Conservation (phyloP, 2,329 filamentous ascomycete species). For the Hypoxylon sp. region DNA sequence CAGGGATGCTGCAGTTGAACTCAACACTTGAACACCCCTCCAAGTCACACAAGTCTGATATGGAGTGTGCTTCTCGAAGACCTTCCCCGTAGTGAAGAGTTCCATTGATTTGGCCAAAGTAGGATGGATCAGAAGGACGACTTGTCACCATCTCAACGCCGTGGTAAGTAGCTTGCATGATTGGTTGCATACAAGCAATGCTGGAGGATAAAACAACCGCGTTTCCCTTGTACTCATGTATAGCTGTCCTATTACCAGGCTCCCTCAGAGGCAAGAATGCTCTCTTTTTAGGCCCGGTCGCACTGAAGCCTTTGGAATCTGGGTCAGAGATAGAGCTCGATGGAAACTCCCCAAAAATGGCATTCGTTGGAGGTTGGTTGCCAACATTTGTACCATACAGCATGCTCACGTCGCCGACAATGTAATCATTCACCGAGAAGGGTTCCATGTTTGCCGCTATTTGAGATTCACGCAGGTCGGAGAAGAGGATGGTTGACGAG, state of each 20-base stretch:
- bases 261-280: conserved; percentile 28
- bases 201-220: conserved; percentile 21
- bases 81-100: background rate
- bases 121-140: background rate
- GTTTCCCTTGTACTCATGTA: conserved; percentile 15
- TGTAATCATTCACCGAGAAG: background rate
- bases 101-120: background rate
- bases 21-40: background rate
- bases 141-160: background rate
- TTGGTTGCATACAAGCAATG: conserved; percentile 31
- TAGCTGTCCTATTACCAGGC: conserved; percentile 10
- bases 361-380: background rate
- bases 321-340: conserved; percentile 1
- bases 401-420: background rate
- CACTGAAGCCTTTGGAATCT: conserved; percentile 25
- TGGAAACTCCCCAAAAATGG: conserved; percentile 23
- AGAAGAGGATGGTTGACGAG: conserved; percentile 36
- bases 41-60: background rate
- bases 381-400: conserved; percentile 11
- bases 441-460: background rate
- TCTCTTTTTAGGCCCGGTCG: conserved; percentile 33
- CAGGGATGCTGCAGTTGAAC: conserved; percentile 1
- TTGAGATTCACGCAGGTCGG: conserved; percentile 19
- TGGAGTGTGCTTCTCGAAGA: background rate
- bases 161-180: conserved; percentile 6